These are phyloP conservation scores for Nidularia pulvinata DNA, from an alignment of 768 basidiomycete genomes.

Conservation along the genomic window DNA sequence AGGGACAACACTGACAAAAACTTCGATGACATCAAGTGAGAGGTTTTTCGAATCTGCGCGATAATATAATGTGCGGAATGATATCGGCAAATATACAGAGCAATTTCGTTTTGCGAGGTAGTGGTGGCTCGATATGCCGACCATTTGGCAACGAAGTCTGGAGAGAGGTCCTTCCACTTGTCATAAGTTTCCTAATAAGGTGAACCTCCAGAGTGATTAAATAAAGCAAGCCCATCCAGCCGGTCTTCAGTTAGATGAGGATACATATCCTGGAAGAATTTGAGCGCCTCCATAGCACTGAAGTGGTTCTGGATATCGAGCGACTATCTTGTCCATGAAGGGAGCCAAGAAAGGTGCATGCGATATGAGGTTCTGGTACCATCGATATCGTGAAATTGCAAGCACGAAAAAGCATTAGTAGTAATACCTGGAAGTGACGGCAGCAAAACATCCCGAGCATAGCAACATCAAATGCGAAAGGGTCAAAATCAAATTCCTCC, in stretches of 20 bases:
- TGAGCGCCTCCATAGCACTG: neutral
- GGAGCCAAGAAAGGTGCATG: neutral
- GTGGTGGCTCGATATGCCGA: neutral
- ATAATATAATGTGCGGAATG: too few relatives aligned
- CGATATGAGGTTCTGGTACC: neutral
- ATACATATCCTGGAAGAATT: neutral
- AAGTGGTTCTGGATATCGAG: neutral
- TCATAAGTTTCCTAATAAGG: neutral
- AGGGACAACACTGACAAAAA: too few relatives aligned
- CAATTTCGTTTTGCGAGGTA: neutral
- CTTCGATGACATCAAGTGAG: too few relatives aligned
- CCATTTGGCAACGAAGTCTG: neutral
- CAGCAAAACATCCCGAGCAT: conserved; percentile 10
- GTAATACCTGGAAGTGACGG: neutral
- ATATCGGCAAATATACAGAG: neutral
- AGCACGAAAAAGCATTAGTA: neutral
- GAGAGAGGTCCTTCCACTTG: neutral
- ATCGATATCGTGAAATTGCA: neutral
- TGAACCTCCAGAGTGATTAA: neutral
- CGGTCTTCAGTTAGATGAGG: neutral
- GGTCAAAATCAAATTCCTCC: conserved; percentile 20
- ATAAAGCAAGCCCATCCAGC: too few relatives aligned
- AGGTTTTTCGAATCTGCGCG: too few relatives aligned
- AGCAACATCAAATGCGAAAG: conserved; percentile 20
- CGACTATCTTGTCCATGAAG: neutral